Evolutionary conservation across 345 rosid species (phyloP), one percentile per base, ranked within the genome.

Genomic region (Luvunga scandens): DNA sequence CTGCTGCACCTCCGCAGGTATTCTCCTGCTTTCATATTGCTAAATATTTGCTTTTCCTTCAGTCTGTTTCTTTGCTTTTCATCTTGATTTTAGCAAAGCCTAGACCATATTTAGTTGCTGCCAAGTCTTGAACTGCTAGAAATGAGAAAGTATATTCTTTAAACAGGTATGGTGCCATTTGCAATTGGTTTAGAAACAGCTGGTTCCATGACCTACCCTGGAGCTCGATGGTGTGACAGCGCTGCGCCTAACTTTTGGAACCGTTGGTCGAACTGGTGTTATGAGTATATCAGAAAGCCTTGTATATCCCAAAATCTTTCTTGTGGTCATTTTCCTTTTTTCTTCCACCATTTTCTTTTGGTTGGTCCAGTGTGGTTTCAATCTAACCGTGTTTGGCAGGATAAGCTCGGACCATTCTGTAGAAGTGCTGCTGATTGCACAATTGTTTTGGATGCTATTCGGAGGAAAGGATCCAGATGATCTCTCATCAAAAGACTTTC

Each of bases 121-220:
- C 27, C 30, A 75, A 65, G 10, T 18, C 28, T 25, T 38, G 33
- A 57, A 31, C 18, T 68, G 19, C 45, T 65, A 30, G 30, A 42
- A 53, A 21, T 66, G 25, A 71, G 25, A 65, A 57, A 9, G 24
- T 2, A 30, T 42, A 64, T 22, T 12, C 64, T 71, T 64, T 28
- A 3, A 68, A 68, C 81, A 88, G 95, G 97, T 61, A 87, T 94
- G 92, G 90, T 92, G 71, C 98, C 97, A 12, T 93, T 94, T 89
- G 94, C 98, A 61, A 90, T 94, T 87, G 98, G 97, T 79, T 94
- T 97, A 3, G 97, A 94, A 85, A 93, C 97, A 66, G 94, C 95
- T 68, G 97, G 98, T 55, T 94, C 98, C 69, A 87, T 94, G 45
- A 89, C 93, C 66, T 89, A 85, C 71, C 97, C 98, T 64, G 94